Evolutionary conservation across 2,329 filamentous ascomycete genomes (phyloP).

Genomic region (Raffaelea ambrosiae): DNA sequence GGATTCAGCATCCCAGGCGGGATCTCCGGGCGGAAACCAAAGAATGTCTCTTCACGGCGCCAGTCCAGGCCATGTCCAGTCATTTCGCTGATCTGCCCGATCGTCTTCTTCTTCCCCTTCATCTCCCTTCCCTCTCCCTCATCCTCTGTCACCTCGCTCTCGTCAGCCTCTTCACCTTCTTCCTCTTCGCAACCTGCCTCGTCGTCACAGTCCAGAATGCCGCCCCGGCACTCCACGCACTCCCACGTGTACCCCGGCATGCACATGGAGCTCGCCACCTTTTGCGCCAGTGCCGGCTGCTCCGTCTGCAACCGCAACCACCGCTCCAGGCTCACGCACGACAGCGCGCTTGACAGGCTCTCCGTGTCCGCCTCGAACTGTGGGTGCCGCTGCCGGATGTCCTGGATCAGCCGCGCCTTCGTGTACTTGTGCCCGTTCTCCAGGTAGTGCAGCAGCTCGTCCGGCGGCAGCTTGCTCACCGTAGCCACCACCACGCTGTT

Average conservation of each 20-base stretch:
- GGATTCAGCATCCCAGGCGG: slow-evolving; percentile 9
- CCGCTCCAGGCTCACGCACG: slow-evolving; percentile 14
- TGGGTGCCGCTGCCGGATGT: slow-evolving; percentile 30
- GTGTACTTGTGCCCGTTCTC: slow-evolving; percentile 37
- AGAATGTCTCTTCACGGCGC: slow-evolving; percentile 26
- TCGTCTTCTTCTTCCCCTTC: too few species aligned
- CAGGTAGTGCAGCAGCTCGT: slow-evolving; percentile 40
- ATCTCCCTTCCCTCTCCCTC: not conserved
- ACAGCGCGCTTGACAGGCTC: slow-evolving; percentile 23
- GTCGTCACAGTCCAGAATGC: slow-evolving; percentile 32
- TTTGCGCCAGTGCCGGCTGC: slow-evolving; percentile 2
- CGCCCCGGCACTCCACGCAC: slow-evolving; percentile 18
- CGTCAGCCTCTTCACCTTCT: not conserved
- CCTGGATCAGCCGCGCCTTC: slow-evolving; percentile 33
- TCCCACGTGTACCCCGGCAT: slow-evolving; percentile 10
- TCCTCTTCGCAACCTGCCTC: slow-evolving; percentile 16
- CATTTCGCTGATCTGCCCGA: slow-evolving; percentile 10
- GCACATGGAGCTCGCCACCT: not conserved
- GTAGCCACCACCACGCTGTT: slow-evolving; percentile 23
- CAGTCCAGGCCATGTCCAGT: slow-evolving; percentile 23
- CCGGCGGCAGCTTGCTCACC: slow-evolving; percentile 39
- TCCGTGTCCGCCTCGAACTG: slow-evolving; percentile 36
- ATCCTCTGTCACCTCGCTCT: not conserved
- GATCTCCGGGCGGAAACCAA: slow-evolving; percentile 13
- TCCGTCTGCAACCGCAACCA: slow-evolving; percentile 7